Evolutionary conservation across 2,329 filamentous ascomycete species (phyloP).

Genomic region (Sclerotinia minor): DNA sequence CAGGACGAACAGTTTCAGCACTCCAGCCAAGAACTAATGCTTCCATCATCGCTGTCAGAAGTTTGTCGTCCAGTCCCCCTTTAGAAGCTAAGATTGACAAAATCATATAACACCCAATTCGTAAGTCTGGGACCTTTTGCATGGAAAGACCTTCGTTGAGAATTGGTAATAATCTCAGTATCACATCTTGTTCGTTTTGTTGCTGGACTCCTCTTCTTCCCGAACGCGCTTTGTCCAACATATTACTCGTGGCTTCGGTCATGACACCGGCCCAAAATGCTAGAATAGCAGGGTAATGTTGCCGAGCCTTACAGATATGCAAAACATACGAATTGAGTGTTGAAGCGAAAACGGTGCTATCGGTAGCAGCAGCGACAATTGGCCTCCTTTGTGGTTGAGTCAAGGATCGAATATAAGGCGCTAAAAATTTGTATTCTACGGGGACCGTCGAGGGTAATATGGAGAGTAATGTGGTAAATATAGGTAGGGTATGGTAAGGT

Average conservation of each 20-base stretch:
- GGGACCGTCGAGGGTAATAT: conserved; percentile 79
- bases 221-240: conserved; percentile 75
- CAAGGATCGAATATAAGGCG: conserved; percentile 79
- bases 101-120: conserved; percentile 89
- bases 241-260: conserved; percentile 80
- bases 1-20: conserved; percentile 68
- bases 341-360: conserved; percentile 73
- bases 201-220: conserved; percentile 74
- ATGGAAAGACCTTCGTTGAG: conserved; percentile 77
- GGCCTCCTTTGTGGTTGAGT: conserved; percentile 76
- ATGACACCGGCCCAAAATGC: conserved; percentile 90
- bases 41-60: conserved; percentile 87
- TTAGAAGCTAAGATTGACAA: conserved; percentile 83
- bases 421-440: conserved; percentile 76
- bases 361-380: conserved; percentile 79
- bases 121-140: conserved; percentile 73
- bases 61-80: conserved; percentile 72
- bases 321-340: conserved; percentile 78
- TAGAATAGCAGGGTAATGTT: conserved; percentile 74
- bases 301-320: conserved; percentile 67
- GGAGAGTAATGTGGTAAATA: conserved; percentile 82
- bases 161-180: conserved; percentile 67
- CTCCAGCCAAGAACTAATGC: conserved; percentile 79
- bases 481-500: conserved; percentile 83
- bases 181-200: conserved; percentile 75